These are phyloP conservation scores for Ganoderma multipileum DNA, from an alignment of 1,284 basidiomycete species.

Conservation along the genomic window DNA sequence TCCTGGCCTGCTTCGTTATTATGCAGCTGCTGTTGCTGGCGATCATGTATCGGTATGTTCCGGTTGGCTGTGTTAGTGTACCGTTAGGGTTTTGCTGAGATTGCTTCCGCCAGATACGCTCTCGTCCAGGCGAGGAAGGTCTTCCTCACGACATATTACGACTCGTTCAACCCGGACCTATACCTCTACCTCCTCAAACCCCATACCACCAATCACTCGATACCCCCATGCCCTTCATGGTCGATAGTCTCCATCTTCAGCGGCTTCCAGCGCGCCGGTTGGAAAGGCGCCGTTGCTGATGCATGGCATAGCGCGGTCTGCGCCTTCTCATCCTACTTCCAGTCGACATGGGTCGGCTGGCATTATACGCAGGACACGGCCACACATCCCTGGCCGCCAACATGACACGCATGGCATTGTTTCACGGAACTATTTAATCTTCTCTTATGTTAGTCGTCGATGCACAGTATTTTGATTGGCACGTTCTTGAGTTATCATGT, in stretches of 20 bases:
- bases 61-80: not conserved
- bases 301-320: slow-evolving; percentile 39
- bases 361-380: slow-evolving; percentile 27
- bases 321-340: slow-evolving; percentile 40
- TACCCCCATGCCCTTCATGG: slow-evolving; percentile 37
- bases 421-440: slow-evolving; percentile 15
- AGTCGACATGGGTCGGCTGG: slow-evolving; percentile 44
- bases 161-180: slow-evolving; percentile 75
- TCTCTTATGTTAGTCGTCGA: slow-evolving; percentile 21
- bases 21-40: slow-evolving; percentile 34
- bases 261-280: slow-evolving; percentile 40
- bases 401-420: slow-evolving; percentile 33
- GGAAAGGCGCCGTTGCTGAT: slow-evolving; percentile 39
- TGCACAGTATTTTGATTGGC: slow-evolving; percentile 21
- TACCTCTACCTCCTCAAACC: slow-evolving; percentile 59
- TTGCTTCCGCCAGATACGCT: slow-evolving; percentile 40
- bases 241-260: slow-evolving; percentile 37
- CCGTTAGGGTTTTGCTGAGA: not conserved
- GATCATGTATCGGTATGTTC: slow-evolving; percentile 39
- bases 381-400: slow-evolving; percentile 47
- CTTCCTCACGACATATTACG: slow-evolving; percentile 70
- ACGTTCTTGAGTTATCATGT: slow-evolving; percentile 14
- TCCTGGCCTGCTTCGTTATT: slow-evolving; percentile 34
- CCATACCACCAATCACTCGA: slow-evolving; percentile 46
- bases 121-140: slow-evolving; percentile 48